A percentile compares a stretch with the other conserved stretches of the same genome.
Conservation (phyloP, 345 rosid genomes). For the Barbarea vulgaris region DNA sequence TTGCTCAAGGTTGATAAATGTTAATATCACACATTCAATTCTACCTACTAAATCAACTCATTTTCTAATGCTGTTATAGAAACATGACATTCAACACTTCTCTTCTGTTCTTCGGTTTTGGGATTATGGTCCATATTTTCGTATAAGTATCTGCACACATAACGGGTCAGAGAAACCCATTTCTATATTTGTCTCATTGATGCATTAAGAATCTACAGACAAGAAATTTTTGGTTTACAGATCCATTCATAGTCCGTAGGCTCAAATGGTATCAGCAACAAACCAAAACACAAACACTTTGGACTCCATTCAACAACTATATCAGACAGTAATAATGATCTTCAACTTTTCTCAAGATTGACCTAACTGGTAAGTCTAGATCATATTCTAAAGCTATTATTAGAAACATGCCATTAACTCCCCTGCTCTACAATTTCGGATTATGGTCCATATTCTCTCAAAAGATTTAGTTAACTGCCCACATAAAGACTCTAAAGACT, state of each 20-base stretch:
- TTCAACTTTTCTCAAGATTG: not conserved
- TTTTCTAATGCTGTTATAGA: not conserved
- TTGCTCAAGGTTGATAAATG: not conserved
- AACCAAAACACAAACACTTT: conserved; percentile 14
- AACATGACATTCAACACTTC: not conserved
- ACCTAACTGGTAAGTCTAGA: conserved; percentile 11
- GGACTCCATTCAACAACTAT: not conserved
- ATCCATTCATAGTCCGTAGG: not conserved
- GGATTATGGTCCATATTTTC: conserved; percentile 11
- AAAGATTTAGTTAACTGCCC: not conserved
- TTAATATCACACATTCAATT: not conserved
- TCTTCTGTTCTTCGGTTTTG: not conserved
- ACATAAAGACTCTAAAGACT: not conserved
- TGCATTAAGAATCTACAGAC: not conserved
- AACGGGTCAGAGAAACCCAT: conserved; percentile 9
- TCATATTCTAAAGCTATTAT: not conserved
- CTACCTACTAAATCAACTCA: not conserved
- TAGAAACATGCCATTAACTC: not conserved
- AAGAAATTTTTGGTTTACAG: not conserved
- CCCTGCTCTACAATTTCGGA: not conserved
- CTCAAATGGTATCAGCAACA: conserved; percentile 10
- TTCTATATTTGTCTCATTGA: not conserved
- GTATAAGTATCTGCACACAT: not conserved
- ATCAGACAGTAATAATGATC: not conserved
- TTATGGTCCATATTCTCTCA: conserved; percentile 9